Evolutionary conservation across 1,139 yeast species (phyloP).

Genomic region (Protomyces lactucae-debilis): DNA sequence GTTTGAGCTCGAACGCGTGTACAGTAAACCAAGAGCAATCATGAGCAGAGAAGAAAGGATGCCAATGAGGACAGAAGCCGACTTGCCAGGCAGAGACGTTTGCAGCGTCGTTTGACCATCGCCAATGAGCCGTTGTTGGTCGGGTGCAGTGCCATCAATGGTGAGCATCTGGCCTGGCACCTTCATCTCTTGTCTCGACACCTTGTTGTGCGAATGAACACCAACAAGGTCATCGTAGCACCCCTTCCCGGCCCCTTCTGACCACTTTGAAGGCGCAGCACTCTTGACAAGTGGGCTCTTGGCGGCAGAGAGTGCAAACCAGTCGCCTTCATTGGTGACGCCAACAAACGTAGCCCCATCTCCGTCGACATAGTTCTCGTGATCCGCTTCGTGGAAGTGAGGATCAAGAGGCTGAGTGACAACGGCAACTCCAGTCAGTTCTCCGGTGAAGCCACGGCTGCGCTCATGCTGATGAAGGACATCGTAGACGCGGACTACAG

Average conservation of each 20-base stretch:
- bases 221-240: slow-evolving; percentile 13
- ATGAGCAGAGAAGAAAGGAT: neutral
- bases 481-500: slow-evolving; percentile 71
- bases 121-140: neutral
- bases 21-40: neutral
- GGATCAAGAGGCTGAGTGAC: slow-evolving; percentile 41
- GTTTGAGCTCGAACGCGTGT: neutral
- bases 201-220: slow-evolving; percentile 18
- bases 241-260: slow-evolving; percentile 30
- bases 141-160: slow-evolving; percentile 7
- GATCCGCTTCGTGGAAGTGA: slow-evolving; percentile 15
- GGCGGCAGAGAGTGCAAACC: slow-evolving; percentile 81
- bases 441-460: slow-evolving; percentile 28
- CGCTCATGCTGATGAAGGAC: slow-evolving; percentile 43
- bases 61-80: neutral
- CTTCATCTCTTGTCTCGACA: slow-evolving; percentile 4
- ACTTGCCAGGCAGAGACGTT: neutral
- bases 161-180: slow-evolving; percentile 22
- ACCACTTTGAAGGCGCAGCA: slow-evolving; percentile 54
- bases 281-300: slow-evolving; percentile 75
- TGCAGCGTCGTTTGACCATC: neutral
- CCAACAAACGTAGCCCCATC: slow-evolving; percentile 54
- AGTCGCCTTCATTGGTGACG: slow-evolving; percentile 59
- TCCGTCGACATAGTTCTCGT: slow-evolving; percentile 24
- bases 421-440: slow-evolving; percentile 37